Conservation (phyloP, 1,284 basidiomycete genomes). For the Retiboletus fuscus region DNA sequence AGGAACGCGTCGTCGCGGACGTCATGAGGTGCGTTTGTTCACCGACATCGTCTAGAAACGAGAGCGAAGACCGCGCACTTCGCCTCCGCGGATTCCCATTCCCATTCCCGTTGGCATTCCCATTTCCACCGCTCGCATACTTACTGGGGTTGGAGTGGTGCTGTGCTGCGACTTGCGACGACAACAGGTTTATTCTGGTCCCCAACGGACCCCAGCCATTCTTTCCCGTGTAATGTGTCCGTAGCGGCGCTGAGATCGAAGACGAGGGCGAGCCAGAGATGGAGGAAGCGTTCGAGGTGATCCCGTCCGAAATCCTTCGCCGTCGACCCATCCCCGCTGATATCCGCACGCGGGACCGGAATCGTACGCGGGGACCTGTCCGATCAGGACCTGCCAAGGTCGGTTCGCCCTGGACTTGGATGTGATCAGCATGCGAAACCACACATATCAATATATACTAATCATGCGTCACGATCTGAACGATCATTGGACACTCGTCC, state of each 20-base stretch:
- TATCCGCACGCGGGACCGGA: constrained; percentile 68
- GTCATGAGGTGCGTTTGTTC: constrained; percentile 51
- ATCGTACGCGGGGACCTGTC: constrained; percentile 58
- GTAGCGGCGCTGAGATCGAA: constrained; percentile 78
- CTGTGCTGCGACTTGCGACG: constrained; percentile 17
- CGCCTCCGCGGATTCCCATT: constrained; percentile 10
- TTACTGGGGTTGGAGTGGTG: not conserved
- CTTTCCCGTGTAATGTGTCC: constrained; percentile 62
- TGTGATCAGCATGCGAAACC: constrained; percentile 29
- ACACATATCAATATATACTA: not conserved
- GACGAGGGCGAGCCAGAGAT: constrained; percentile 73
- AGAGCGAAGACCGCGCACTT: constrained; percentile 19
- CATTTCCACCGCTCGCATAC: constrained; percentile 11
- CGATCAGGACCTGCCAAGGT: constrained; percentile 22
- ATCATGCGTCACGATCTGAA: not conserved
- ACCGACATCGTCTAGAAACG: constrained; percentile 28
- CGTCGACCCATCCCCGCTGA: constrained; percentile 59
- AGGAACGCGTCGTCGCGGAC: constrained; percentile 30
- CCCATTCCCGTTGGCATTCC: not conserved
- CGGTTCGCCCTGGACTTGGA: constrained; percentile 30
- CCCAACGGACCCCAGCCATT: constrained; percentile 70
- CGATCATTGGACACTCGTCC: not conserved
- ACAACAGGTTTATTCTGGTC: constrained; percentile 60
- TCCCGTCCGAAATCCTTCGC: constrained; percentile 36
- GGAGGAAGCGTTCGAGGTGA: constrained; percentile 57